phyloP scores from a whole-genome alignment of 1,284 basidiomycete species.

The Rhodotorula mucilaginosa region DNA sequence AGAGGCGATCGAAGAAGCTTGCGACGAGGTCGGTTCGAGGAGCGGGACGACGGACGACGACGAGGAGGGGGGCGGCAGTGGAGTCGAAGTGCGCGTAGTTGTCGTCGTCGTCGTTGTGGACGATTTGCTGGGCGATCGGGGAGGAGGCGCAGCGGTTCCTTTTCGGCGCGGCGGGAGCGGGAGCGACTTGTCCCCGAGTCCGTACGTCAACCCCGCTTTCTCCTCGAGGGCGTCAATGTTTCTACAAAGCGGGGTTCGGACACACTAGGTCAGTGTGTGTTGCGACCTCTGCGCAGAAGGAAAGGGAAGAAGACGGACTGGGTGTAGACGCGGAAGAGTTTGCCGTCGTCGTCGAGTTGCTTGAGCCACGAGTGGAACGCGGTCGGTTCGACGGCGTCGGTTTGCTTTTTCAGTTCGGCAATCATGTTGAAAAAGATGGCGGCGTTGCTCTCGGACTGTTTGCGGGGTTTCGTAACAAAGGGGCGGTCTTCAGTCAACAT shows the following conservation, averaged over 20 bases:
- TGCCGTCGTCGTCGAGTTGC: constrained; percentile 69
- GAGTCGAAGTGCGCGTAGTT: neutral
- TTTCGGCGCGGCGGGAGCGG: constrained; percentile 23
- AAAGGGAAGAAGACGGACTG: constrained; percentile 54
- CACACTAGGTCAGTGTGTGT: neutral
- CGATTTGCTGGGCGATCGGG: neutral
- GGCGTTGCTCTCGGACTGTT: constrained; percentile 67
- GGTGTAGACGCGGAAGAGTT: constrained; percentile 83
- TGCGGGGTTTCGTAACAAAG: neutral
- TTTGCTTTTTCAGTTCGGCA: constrained; percentile 70
- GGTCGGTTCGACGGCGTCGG: constrained; percentile 72
- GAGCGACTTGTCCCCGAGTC: constrained; percentile 51
- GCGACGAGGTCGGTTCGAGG: neutral
- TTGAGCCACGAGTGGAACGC: constrained; percentile 76
- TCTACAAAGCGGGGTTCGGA: constrained; percentile 50
- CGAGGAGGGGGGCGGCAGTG: neutral
- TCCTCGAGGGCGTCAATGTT: constrained; percentile 84
- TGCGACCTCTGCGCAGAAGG: neutral
- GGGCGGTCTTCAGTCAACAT: no score
- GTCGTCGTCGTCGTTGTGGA: neutral
- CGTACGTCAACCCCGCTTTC: constrained; percentile 77
- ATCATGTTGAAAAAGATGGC: constrained; percentile 86
- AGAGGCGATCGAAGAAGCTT: constrained; percentile 2
- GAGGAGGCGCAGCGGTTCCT: neutral
- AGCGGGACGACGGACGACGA: neutral